Base-by-base conservation (phyloP, 129 eudicot genomes). In the Pulicaria dysenterica region DNA sequence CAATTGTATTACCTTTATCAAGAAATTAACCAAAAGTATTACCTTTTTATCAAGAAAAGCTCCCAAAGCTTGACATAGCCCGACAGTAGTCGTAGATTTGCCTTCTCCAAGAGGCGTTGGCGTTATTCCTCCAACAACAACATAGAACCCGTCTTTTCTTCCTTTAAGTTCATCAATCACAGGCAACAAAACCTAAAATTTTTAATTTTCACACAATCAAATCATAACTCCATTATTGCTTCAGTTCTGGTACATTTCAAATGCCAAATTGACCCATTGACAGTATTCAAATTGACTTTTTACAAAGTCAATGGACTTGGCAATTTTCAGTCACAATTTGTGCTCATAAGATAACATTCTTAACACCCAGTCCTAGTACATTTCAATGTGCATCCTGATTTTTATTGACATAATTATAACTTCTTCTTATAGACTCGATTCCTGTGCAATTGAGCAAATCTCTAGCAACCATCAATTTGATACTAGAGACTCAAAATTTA, bases 71-170 rank as follows among this genome's bases (percentile, higher is more conserved):
- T 91, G 95, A 77, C 97, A 91, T 5, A 91, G 90, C 61, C 97
- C 97, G 73, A 91, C 97, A 17, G 97, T 91, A 49, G 97, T 91
- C 17, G 97, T 91, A 44, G 97, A 88, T 78, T 91, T 91, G 47
- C 97, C 97, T 84, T 91, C 97, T 72, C 97, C 97, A 59, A 88
- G 95, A 38, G 95, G 97, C 11, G 97, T 91, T 44, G 97, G 97
- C 48, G 97, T 91, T 12, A 91, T 91, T 45, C 97, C 97, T 51
- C 97, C 97, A 47, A 91, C 97, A 59, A 91, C 97, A 70, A 91
- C 97, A 80, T 91, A 91, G 63, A 83, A 91, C 15, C 97, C 97
- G 76, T 88, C 92, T 67, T 58, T 82, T 57, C 70, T 61, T 77
- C 86, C 95, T 84, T 84, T 39, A 14, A 85, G 83, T 46, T 91